Evolutionary conservation across 2,329 filamentous ascomycete genomes (phyloP), one percentile per base, ranked within the genome.

Genomic region (Tolypocladium endophyticum): DNA sequence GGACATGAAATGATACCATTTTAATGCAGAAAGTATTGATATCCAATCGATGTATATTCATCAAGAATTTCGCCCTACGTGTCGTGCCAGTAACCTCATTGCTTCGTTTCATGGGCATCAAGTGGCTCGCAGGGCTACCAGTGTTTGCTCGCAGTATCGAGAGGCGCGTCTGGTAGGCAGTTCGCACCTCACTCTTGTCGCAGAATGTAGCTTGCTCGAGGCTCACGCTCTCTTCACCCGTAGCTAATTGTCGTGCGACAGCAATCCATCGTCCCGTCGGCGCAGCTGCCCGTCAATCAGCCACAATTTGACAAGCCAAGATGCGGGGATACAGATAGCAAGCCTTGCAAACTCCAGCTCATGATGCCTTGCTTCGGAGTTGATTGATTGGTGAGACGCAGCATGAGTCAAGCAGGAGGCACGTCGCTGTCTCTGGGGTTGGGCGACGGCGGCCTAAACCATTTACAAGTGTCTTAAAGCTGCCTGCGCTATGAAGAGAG

Each of bases 1-100:
- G 55, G 55, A 28, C 14, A 35, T 39, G 52, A 54, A 54, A 60
- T 47, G 59, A 60, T 60, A 58, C 59, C 59, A 60, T 9, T 55
- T 38, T 58, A 45, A 16, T 38, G 33, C 23, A 35, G 25, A 43
- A 41, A 50, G n/a, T 30, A 18, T 33, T 60, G n/a, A 18, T 57
- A 35, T 58, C n/a, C 33, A 55, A 52, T 43, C 23, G 50, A 54
- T 54, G 50, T 54, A 36, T 35, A 35, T 36, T 23, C 30, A 36
- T 54, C 50, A 54, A 35, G 2, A 12, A n/a, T 11, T 23, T 6
- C 18, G 1, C 30, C 18, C 18, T 20, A 25, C 25, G 25, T 52
- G 16, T 28, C 3, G 28, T 33, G 47, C n/a, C n/a, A n/a, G n/a
- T n/a, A n/a, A 30, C 7, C n/a, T 14, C 23, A 25, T 30, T 33